Evolutionary conservation across 2,329 filamentous ascomycete species (phyloP), one percentile per base, ranked within the genome.

Genomic region (Penicillium expansum): DNA sequence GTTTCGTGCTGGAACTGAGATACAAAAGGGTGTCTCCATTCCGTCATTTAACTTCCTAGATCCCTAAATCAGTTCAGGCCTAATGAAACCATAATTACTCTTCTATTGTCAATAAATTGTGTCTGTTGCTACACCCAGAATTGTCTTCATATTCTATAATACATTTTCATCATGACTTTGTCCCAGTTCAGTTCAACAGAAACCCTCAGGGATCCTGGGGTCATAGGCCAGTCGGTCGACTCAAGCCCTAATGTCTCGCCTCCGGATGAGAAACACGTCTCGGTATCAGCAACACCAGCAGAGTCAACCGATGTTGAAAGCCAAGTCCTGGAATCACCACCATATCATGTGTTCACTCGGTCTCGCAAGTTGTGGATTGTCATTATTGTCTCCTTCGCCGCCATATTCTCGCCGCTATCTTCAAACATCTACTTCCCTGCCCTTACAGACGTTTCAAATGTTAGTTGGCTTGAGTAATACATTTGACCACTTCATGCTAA

Each of bases 371-470:
- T 68, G 53, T 68, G 72, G 53, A 74, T 77, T 20, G 69, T 77
- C 42, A 71, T 69, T 55, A 71, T 76, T 61, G 74, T 74, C 30
- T 70, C 74, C 2, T 62, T 75, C 37, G 74, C 71, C 8, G 74
- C 73, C 43, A 71, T 78, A 44, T 78, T 80, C 61, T 77, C 76
- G 5, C 77, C 77, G 1, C 63, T 80, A 4, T 75, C 74, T 5
- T 74, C 76, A 7, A 77, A 76, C 55, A 79, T 80, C 48, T 80
- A 80, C 62, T 77, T 80, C 52, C 78, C 78, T 4, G 71, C 76
- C 5, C 64, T 80, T 9, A 62, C 62, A 7, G 61, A 57, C 5
- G 64, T 69, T 27, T 64, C 69, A 22, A 60, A 56, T 52, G 67
- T 69, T 14, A 52, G 61, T 56, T 10, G 6, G 35, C 13, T 41